These are phyloP conservation scores for Tinospora cordifolia DNA, from an alignment of 164 flowering plant species.

Conservation along the genomic window DNA sequence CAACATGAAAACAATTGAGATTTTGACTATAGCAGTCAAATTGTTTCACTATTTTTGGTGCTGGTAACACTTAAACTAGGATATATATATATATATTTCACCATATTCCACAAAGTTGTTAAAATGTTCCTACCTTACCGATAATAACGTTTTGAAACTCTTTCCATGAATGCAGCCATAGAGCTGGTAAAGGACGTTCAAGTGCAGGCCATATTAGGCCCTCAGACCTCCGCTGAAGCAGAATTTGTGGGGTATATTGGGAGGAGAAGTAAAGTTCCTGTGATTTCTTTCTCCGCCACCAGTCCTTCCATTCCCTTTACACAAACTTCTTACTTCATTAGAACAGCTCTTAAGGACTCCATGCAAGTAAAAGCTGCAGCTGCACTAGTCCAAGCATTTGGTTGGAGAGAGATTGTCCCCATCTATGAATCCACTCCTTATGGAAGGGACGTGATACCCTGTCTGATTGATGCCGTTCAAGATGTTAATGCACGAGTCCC, in stretches of 20 bases:
- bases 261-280: slow-evolving; percentile 11
- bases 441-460: slow-evolving; percentile 9
- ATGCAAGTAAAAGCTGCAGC: slow-evolving; percentile 9
- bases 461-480: background rate
- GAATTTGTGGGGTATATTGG: slow-evolving; percentile 9
- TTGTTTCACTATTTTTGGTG: too few species aligned
- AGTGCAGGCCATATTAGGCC: slow-evolving; percentile 12
- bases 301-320: slow-evolving; percentile 5
- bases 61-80: too few species aligned
- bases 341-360: slow-evolving; percentile 10
- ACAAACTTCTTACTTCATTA: slow-evolving; percentile 11
- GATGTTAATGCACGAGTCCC: slow-evolving; percentile 5
- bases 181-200: slow-evolving; percentile 2
- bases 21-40: too few species aligned
- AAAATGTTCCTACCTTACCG: background rate
- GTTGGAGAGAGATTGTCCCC: slow-evolving; percentile 4
- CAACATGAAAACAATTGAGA: too few species aligned
- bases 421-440: slow-evolving; percentile 7
- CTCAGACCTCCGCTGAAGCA: slow-evolving; percentile 1
- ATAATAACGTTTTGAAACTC: background rate
- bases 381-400: slow-evolving; percentile 7
- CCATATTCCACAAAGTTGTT: background rate
- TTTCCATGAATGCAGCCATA: background rate
- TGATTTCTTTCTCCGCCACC: slow-evolving; percentile 13
- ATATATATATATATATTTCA: background rate